phyloP scores from a whole-genome alignment of 257 asterid genomes.

The Solanum raphanifolium region DNA sequence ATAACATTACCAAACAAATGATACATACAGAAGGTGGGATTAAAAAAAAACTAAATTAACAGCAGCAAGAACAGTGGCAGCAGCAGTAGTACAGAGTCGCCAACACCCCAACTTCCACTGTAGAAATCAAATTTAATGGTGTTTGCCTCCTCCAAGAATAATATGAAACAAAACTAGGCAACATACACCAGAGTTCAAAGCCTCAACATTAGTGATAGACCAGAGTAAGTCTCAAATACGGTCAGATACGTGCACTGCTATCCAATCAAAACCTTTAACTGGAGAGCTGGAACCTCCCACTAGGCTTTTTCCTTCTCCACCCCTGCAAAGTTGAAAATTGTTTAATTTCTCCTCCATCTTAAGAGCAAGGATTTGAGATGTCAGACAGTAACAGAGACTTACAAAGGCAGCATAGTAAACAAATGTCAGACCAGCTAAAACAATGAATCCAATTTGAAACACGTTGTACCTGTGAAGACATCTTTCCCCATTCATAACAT shows the following conservation, averaged over 20 bases:
- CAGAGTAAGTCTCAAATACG: neutral
- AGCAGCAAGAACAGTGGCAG: conserved; percentile 22
- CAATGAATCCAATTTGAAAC: conserved; percentile 85
- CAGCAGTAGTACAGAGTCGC: conserved; percentile 9
- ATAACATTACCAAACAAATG: conserved; percentile 29
- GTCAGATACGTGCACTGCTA: conserved; percentile 8
- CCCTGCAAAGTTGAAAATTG: conserved; percentile 35
- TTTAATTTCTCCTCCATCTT: neutral
- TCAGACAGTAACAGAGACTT: conserved; percentile 19
- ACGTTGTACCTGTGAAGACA: conserved; percentile 74
- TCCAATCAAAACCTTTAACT: conserved; percentile 25
- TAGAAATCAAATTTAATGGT: conserved; percentile 12
- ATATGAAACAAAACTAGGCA: conserved; percentile 24
- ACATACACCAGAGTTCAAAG: conserved; percentile 14
- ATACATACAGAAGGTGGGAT: conserved; percentile 35
- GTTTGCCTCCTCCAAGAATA: conserved; percentile 22
- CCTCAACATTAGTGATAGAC: neutral
- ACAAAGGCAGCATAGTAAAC: conserved; percentile 84
- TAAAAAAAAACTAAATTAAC: conserved; percentile 3
- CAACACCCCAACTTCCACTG: conserved; percentile 9
- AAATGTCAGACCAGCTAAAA: conserved; percentile 87
- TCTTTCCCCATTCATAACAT: neutral
- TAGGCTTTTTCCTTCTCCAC: conserved; percentile 72
- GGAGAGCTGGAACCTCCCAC: conserved; percentile 84
- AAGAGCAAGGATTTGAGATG: neutral